A percentile compares a stretch with the other conserved stretches of the same genome.
Conservation (phyloP, 1,139 yeast genomes). For the Candida pseudoviswanathii region DNA sequence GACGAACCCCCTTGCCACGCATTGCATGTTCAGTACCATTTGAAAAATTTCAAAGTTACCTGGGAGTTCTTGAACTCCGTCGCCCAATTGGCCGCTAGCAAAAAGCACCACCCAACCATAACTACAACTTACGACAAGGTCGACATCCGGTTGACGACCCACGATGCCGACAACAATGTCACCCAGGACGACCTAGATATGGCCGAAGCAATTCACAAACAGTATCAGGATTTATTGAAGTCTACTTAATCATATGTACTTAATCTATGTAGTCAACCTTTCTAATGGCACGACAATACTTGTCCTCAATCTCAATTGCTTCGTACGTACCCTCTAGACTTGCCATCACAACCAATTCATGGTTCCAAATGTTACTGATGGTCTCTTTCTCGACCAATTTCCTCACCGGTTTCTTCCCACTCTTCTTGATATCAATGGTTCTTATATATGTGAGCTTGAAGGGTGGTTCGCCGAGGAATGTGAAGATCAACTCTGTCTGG, state of each 20-base stretch:
- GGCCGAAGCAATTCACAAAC: slow-evolving; percentile 37
- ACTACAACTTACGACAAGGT: slow-evolving; percentile 65
- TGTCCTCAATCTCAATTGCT: slow-evolving; percentile 84
- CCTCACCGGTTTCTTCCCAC: slow-evolving; percentile 21
- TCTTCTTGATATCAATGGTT: slow-evolving; percentile 35
- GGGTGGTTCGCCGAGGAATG: slow-evolving; percentile 74
- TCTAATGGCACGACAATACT: slow-evolving; percentile 64
- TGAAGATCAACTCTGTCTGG: slow-evolving; percentile 68
- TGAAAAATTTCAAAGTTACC: slow-evolving; percentile 57
- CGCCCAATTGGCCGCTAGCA: slow-evolving; percentile 58
- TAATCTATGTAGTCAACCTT: slow-evolving; percentile 15
- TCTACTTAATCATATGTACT: slow-evolving; percentile 13
- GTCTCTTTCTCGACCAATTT: slow-evolving; percentile 75
- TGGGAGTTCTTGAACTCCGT: slow-evolving; percentile 68
- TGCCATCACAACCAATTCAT: slow-evolving; percentile 71
- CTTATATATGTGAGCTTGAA: slow-evolving; percentile 61
- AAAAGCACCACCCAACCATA: slow-evolving; percentile 77
- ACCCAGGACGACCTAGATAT: slow-evolving; percentile 61
- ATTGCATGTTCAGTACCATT: slow-evolving; percentile 28
- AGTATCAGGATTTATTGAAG: slow-evolving; percentile 10
- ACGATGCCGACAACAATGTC: slow-evolving; percentile 58
- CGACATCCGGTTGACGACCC: slow-evolving; percentile 61
- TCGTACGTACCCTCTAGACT: slow-evolving; percentile 93
- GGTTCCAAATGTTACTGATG: slow-evolving; percentile 65
- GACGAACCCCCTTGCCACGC: slow-evolving; percentile 15